Conservation (phyloP, 148 eudicot genomes). For the Camellia lanceoleosa region DNA sequence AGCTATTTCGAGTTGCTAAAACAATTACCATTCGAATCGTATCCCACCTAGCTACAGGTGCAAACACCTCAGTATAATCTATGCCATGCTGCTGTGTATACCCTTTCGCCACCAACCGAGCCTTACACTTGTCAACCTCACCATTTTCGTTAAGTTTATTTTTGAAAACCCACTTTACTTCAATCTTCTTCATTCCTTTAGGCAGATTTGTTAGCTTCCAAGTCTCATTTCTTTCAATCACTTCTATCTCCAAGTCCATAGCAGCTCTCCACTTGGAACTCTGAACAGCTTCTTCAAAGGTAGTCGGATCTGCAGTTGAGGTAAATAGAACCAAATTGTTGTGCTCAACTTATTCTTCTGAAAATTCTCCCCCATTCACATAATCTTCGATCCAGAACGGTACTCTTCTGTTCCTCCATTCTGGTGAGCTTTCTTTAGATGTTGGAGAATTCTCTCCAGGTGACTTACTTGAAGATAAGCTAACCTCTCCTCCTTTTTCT, state of each 20-base stretch:
- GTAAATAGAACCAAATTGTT: background rate
- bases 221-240: conserved; percentile 10
- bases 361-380: background rate
- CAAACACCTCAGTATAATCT: too few relatives aligned
- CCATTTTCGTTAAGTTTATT: background rate
- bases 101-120: background rate
- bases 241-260: conserved; percentile 6
- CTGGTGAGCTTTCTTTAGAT: too few relatives aligned
- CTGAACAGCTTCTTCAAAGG: conserved; percentile 6
- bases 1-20: background rate
- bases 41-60: background rate
- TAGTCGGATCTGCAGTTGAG: background rate
- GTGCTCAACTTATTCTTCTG: too few relatives aligned
- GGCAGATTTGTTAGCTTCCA: conserved; percentile 10
- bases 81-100: background rate
- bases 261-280: background rate
- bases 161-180: background rate
- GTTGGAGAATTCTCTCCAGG: too few relatives aligned
- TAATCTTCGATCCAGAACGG: background rate
- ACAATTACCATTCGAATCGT: background rate
- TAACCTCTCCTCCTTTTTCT: background rate
- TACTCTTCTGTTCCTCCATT: too few relatives aligned
- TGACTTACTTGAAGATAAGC: background rate
- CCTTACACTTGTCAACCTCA: background rate
- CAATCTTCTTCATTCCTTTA: background rate